Evolutionary conservation across 805 yeast species (phyloP), one percentile per base, ranked within the genome.

Genomic region (Candida takata): DNA sequence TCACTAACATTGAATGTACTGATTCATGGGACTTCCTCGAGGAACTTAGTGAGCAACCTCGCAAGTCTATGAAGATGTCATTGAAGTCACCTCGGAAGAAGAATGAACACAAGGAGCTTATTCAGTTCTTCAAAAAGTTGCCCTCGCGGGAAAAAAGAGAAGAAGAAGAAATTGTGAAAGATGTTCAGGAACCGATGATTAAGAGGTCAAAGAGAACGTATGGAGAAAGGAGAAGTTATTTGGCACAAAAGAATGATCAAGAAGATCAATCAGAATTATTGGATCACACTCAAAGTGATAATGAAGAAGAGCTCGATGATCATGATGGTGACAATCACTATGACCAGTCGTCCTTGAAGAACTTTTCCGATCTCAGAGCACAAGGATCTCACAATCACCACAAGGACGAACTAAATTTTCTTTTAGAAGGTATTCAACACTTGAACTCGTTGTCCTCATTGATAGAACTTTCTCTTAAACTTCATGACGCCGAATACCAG

Each of bases 391-490:
- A 50, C 12, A 40, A 59, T 3, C 57, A 60, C 35, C 56, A 45
- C 31, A 47, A 48, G 29, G 65, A 64, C 34, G 67, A 65, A 23
- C 39, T 58, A 24, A 61, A 52, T n/a, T 63, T 61, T 35, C 34
- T 64, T 6, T 24, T 54, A 3, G 55, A 49, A 10, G 53, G 49
- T 1, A 36, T 48, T 10, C 34, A 51, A 1, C 31, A 48, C 2
- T 36, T 37, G 6, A 46, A 42, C 4, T 38, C 54, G 17, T 31
- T 44, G 4, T 29, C 41, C 4, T 27, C 40, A 0, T 13, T 61
- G 1, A 24, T 61, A 6, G 65, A 62, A 8, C 34, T 57, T 7
- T 48, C 51, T 3, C 29, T 51, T 21, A 52, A 43, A 25, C 34
- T 52, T 6, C 23, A 20, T 8, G 7, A 7, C 10, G 9, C 23